Conservation (phyloP, 2,329 filamentous ascomycete species). For the Colletotrichum lindemuthianum region DNA sequence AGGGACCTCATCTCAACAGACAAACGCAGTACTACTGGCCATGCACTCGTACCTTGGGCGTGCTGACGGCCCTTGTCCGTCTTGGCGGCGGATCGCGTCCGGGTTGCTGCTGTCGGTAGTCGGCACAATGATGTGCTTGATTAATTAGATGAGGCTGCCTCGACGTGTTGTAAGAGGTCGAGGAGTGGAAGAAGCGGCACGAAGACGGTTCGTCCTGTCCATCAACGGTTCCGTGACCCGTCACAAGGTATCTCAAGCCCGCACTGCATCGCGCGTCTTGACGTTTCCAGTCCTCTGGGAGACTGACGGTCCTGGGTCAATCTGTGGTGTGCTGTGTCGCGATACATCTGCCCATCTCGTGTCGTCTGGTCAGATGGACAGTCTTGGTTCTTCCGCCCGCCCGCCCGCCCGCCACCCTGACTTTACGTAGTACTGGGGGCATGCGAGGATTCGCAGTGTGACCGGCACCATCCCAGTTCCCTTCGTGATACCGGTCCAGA, state of each 20-base stretch:
- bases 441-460: background rate
- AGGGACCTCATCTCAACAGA: too few relatives aligned
- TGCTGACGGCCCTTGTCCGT: constrained; percentile 12
- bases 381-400: background rate
- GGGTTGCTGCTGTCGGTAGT: constrained; percentile 7
- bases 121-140: background rate
- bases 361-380: constrained; percentile 6
- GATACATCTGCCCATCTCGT: constrained; percentile 23
- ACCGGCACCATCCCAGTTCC: background rate
- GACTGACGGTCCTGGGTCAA: background rate
- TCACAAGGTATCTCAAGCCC: constrained; percentile 11
- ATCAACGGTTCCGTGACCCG: constrained; percentile 7
- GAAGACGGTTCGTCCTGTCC: background rate
- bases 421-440: constrained; percentile 19
- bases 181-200: background rate
- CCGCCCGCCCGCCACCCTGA: background rate
- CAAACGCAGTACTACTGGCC: too few relatives aligned
- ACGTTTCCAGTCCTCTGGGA: constrained; percentile 16
- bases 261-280: constrained; percentile 24
- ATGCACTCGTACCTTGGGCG: background rate
- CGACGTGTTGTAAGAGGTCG: background rate
- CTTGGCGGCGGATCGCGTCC: constrained; percentile 20
- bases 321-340: constrained; percentile 7
- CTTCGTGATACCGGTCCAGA: background rate
- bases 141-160: background rate